phyloP scores from a whole-genome alignment of 1,284 basidiomycete genomes.

The Sanguinoderma infundibulare region DNA sequence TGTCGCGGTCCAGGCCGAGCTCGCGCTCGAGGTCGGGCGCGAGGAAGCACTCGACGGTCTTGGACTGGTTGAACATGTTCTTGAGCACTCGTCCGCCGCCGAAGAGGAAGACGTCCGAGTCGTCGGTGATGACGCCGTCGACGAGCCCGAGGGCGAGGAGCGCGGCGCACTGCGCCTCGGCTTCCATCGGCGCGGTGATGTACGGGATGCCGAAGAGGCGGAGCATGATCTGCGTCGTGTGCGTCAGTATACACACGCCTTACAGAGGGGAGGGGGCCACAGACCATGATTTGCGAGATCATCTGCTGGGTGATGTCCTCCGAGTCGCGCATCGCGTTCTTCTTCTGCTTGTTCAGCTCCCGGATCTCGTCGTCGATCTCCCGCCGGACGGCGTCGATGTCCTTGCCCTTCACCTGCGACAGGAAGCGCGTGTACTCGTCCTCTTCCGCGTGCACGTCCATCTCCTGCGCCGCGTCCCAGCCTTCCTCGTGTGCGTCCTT shows the following conservation, averaged over 20 bases:
- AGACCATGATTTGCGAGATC: conserved; percentile 94
- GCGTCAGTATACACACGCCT: not conserved
- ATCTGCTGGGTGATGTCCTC: conserved; percentile 96
- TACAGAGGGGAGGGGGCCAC: conserved; percentile 2
- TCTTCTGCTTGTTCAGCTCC: conserved; percentile 81
- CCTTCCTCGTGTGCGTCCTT: conserved; percentile 34
- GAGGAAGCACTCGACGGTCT: conserved; percentile 97
- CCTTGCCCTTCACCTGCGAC: conserved; percentile 85
- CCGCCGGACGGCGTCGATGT: conserved; percentile 78
- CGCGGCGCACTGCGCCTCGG: conserved; percentile 98
- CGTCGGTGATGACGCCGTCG: conserved; percentile 98
- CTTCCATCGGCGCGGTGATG: conserved; percentile 99
- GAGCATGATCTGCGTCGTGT: conserved; percentile 69
- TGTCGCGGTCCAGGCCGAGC: conserved; percentile 86
- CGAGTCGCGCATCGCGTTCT: conserved; percentile 89
- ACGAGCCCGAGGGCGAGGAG: conserved; percentile 87
- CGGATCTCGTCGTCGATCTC: conserved; percentile 95
- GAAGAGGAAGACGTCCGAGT: conserved; percentile 98
- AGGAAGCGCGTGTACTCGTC: conserved; percentile 92
- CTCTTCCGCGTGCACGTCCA: conserved; percentile 84
- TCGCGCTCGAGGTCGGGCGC: conserved; percentile 87
- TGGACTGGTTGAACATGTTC: conserved; percentile 99
- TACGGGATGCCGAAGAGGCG: conserved; percentile 97
- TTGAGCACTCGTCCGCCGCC: conserved; percentile 94
- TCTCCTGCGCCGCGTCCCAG: conserved; percentile 78